Evolutionary conservation across 164 flowering plant species (phyloP), one percentile per base, ranked within the genome.

Genomic region (Nymphaea colorata): DNA sequence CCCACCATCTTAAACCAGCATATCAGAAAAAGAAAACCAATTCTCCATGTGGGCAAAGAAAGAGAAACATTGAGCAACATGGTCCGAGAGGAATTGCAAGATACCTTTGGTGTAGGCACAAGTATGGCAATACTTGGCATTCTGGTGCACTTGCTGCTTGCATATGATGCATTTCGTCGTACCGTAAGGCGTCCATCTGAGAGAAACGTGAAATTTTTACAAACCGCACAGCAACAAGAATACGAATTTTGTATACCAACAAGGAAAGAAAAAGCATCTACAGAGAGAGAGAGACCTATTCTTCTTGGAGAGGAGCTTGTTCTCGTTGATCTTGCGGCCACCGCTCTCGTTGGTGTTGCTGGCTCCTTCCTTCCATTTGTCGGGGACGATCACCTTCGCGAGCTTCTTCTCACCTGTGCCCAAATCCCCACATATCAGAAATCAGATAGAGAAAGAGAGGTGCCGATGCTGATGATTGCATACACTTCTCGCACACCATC

Each of bases 321-420:
- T 94, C 84, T 94, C 99, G 78, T 94, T 94, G 79, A 94, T 84
- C 76, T 94, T 94, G 36, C 98, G 92, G 74, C 99, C 97, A n/a
- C 99, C 99, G 61, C 89, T 81, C 79, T 94, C 99, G 25, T 78
- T 91, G 66, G 95, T 88, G 77, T 94, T 94, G 82, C 85, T 85
- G 36, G 99, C 97, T 0, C 99, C 99, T 72, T 88, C 99, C 76
- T 94, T 94, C 99, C 99, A 94, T 85, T 94, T 94, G 75, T 94
- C 97, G 8, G 97, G 99, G 12, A 91, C 97, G 18, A 94, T 94
- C 71, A 94, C 96, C 82, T 94, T 94, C 73, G 84, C 53, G 12
- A 94, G 73, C 82, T 94, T 94, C 93, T 94, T 86, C 82, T 86
- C 85, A 69, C 90, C 93, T 88, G 82, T 61, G 55, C 55, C 55